Evolutionary conservation across 495 filamentous ascomycete species (phyloP).

Genomic region (Aspergillus funiculosus): DNA sequence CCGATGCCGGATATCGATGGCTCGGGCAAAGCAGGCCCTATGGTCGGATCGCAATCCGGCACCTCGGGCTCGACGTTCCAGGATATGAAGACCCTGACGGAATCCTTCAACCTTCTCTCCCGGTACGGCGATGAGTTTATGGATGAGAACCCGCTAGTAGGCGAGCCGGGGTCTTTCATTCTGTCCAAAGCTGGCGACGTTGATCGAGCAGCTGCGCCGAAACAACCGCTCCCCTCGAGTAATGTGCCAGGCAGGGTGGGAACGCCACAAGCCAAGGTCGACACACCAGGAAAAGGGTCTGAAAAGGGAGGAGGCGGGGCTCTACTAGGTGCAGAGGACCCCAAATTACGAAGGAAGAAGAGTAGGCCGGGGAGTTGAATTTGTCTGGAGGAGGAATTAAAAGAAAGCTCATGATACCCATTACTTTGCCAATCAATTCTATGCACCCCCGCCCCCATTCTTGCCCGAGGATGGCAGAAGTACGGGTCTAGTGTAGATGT

Average conservation of each 20-base stretch:
- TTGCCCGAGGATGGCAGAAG: no score
- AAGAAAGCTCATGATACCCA: conserved; percentile 26
- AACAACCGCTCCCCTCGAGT: conserved; percentile 13
- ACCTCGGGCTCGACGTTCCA: conserved; percentile 29
- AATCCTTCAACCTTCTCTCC: conserved; percentile 59
- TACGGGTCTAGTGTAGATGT: no score
- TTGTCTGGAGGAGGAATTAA: conserved; percentile 5
- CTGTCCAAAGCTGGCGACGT: conserved; percentile 48
- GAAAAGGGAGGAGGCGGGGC: conserved; percentile 28
- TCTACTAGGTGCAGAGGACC: conserved; percentile 28
- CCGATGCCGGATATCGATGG: conserved; percentile 51
- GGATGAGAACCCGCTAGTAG: conserved; percentile 84
- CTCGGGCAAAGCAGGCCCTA: conserved; percentile 27
- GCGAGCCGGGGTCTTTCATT: conserved; percentile 81
- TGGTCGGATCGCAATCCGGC: conserved; percentile 28
- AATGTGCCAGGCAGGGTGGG: conserved; percentile 20
- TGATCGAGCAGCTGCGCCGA: conserved; percentile 16
- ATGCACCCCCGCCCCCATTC: conserved; percentile 1
- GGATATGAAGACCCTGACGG: conserved; percentile 55
- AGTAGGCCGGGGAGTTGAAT: conserved; percentile 27
- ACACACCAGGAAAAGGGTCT: conserved; percentile 33
- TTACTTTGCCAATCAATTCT: neutral
- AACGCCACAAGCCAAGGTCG: conserved; percentile 38
- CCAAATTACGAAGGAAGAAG: conserved; percentile 35
- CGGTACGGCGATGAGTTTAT: conserved; percentile 73